Conservation (phyloP, 352 stramenopile species). For the Phytophthora pini region DNA sequence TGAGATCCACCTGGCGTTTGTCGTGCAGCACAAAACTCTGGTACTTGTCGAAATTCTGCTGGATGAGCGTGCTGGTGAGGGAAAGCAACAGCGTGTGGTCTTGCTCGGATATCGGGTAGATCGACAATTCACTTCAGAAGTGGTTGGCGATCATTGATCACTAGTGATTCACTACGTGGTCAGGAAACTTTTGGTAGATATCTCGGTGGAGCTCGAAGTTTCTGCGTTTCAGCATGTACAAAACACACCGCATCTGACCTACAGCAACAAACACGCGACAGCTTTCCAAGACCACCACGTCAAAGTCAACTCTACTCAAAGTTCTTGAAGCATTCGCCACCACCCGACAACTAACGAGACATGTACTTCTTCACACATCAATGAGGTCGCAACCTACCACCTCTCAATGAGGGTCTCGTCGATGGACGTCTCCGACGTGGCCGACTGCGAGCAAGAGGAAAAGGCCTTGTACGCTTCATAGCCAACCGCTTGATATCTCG, state of each 20-base stretch:
- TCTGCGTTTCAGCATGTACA: too few species aligned
- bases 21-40: slow-evolving; percentile 14
- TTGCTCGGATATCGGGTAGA: slow-evolving; percentile 3
- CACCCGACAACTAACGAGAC: too few species aligned
- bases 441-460: slow-evolving; percentile 4
- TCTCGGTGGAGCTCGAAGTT: neutral
- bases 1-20: slow-evolving; percentile 11
- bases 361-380: neutral
- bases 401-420: neutral
- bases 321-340: slow-evolving; percentile 1
- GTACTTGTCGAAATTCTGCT: slow-evolving; percentile 18
- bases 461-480: slow-evolving; percentile 7
- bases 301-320: slow-evolving; percentile 1
- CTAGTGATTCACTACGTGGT: neutral
- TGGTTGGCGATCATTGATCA: neutral
- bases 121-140: slow-evolving; percentile 1
- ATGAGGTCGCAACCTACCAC: neutral
- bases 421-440: neutral
- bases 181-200: neutral
- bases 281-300: neutral
- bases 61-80: slow-evolving; percentile 6
- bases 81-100: slow-evolving; percentile 14
- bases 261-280: neutral
- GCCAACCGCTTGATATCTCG: slow-evolving; percentile 11
- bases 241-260: neutral